Evolutionary conservation across 305 asterid species (phyloP), one percentile per base, ranked within the genome.

Genomic region (Caryopteris hybrid): DNA sequence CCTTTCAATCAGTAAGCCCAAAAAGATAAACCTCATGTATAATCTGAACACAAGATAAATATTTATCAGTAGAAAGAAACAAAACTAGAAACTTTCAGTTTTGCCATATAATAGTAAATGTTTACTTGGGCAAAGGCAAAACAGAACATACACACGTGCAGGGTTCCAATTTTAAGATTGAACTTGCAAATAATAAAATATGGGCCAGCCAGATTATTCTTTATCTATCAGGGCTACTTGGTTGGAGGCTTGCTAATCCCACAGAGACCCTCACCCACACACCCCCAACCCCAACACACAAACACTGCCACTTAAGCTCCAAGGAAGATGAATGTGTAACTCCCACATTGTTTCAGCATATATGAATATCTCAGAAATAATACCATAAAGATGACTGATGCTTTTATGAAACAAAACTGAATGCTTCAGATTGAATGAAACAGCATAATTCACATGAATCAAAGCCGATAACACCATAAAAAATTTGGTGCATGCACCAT

Each of bases 281-380:
- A 18, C 29, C 39, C 4, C 39, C 4, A 2, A 4, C 39, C 39
- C 39, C 39, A 33, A 3, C 39, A 4, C 6, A 33, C 8, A 2
- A 25, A 25, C 41, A 36, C 12, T 36, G 11, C 2, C 11, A 36
- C 47, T 31, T 34, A 18, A 18, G 63, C 53, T 50, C 59, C 27
- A 56, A 52, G 47, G 54, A 38, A 41, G 60, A 69, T 64, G 51
- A 25, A 16, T 25, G 50, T 29, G 11, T 43, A 47, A 27, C 39
- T 14, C 60, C 42, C n/a, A 23, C 53, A 66, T 43, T 41, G 65
- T 52, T 67, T 31, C 46, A 73, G 46, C 10, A 54, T 74, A 43
- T 59, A 29, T 31, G 21, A 41, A 69, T 56, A 33, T 48, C 58
- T 64, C 22, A 29, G 52, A 62, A 38, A 63, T 36, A 27, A 38